Conservation (phyloP, 495 filamentous ascomycete species). For the Tuber indicum region DNA sequence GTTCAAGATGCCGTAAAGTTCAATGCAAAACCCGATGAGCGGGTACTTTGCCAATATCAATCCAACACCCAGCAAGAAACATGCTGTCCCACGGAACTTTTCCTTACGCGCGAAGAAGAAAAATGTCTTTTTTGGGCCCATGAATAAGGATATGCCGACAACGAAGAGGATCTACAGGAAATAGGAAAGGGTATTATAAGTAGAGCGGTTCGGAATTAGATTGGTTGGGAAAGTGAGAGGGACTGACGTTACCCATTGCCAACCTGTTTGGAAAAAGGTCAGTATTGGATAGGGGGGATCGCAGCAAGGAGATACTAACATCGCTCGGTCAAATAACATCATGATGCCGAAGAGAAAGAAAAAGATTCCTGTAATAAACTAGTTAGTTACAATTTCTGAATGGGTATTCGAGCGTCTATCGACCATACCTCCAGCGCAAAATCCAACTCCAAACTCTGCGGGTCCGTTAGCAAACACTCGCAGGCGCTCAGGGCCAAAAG, state of each 20-base stretch:
- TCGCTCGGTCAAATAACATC: constrained; percentile 94
- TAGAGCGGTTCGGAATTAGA: constrained; percentile 6
- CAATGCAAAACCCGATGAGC: constrained; percentile 78
- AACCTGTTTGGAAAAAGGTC: constrained; percentile 48
- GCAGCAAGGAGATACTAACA: constrained; percentile 49
- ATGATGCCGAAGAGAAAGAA: constrained; percentile 90
- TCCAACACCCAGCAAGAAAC: constrained; percentile 74
- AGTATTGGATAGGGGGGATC: neutral
- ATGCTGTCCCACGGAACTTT: constrained; percentile 84
- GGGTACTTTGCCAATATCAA: constrained; percentile 87
- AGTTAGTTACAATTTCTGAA: constrained; percentile 19
- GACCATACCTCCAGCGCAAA: constrained; percentile 73
- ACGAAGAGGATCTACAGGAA: constrained; percentile 80
- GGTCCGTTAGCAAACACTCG: constrained; percentile 35
- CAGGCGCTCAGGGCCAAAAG: neutral
- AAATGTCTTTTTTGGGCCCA: constrained; percentile 84
- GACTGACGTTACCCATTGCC: constrained; percentile 76
- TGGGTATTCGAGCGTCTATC: neutral
- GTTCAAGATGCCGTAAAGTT: constrained; percentile 85
- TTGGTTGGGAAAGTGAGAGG: constrained; percentile 2
- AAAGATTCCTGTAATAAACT: constrained; percentile 59
- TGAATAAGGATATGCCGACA: constrained; percentile 86
- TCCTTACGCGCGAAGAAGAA: constrained; percentile 89
- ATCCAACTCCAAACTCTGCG: constrained; percentile 86
- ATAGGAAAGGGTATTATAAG: constrained; percentile 23